These are phyloP conservation scores for Scenedesmus sp. DNA, from an alignment of 163 green algal species.

Conservation along the genomic window DNA sequence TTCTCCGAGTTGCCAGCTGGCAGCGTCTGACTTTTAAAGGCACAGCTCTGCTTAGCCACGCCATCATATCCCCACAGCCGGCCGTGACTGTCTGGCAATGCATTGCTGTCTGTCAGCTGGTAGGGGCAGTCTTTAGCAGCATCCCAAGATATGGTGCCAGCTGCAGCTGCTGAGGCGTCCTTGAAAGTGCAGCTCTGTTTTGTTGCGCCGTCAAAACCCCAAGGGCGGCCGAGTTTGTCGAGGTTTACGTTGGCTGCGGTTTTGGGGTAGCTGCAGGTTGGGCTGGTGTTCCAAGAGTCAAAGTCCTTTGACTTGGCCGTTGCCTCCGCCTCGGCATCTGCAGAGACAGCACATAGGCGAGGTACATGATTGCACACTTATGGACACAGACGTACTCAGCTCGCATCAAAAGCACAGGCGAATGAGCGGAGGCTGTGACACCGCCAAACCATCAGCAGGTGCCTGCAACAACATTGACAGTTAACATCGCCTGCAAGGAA, in stretches of 20 bases:
- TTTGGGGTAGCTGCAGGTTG: conserved; percentile 25
- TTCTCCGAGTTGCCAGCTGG: background rate
- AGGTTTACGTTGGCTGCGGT: background rate
- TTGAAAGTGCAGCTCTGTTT: conserved; percentile 18
- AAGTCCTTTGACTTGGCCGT: conserved; percentile 18
- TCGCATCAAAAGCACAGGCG: too few species aligned
- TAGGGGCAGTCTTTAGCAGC: conserved; percentile 6
- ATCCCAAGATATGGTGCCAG: background rate
- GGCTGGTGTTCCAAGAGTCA: background rate
- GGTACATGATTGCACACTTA: too few species aligned
- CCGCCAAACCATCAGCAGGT: too few species aligned
- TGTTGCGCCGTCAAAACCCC: conserved; percentile 7
- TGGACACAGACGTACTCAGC: too few species aligned
- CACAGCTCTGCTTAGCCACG: background rate
- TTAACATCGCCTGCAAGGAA: too few species aligned
- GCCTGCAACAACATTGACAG: too few species aligned
- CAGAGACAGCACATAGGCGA: background rate
- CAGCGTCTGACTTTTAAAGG: conserved; percentile 17
- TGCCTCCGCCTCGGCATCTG: background rate
- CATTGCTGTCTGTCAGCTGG: conserved; percentile 1
- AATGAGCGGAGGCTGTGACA: too few species aligned
- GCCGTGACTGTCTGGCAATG: background rate
- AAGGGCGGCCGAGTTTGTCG: conserved; percentile 28
- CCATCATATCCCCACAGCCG: conserved; percentile 24
- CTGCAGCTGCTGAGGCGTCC: background rate